Percentiles rank a stretch among this genome's conserved stretches.
Evolutionary conservation across 257 asterid genomes (phyloP).

Genomic region (Solanum virginianum): DNA sequence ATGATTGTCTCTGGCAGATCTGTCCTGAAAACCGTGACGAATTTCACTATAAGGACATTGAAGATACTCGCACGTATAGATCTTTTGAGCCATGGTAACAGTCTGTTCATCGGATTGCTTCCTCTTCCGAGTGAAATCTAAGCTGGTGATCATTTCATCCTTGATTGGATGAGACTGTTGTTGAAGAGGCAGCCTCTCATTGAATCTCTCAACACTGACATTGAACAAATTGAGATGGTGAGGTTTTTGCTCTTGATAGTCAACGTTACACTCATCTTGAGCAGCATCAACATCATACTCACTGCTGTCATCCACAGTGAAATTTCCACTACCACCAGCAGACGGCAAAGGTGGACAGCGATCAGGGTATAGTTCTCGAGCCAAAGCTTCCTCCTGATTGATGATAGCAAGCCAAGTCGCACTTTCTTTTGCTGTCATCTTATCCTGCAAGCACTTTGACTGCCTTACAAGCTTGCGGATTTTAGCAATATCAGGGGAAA

Average conservation of each 20-base stretch:
- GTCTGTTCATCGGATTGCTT: conserved; percentile 31
- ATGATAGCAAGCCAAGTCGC: conserved; percentile 10
- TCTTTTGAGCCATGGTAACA: conserved; percentile 30
- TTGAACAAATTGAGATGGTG: conserved; percentile 25
- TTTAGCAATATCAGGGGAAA: conserved; percentile 3
- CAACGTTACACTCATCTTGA: conserved; percentile 37
- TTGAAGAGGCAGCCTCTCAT: conserved; percentile 20
- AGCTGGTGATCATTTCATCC: conserved; percentile 25
- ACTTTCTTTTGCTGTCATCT: conserved; percentile 13
- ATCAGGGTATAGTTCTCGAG: conserved; percentile 4
- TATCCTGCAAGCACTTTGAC: conserved; percentile 12
- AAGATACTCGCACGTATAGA: conserved; percentile 55
- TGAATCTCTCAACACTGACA: conserved; percentile 22
- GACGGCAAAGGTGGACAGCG: neutral
- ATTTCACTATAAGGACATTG: conserved; percentile 57
- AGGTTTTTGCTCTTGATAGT: conserved; percentile 64
- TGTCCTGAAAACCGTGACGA: conserved; percentile 45
- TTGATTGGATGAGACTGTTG: conserved; percentile 25
- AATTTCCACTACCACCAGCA: neutral
- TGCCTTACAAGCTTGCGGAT: conserved; percentile 7
- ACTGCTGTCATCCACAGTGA: conserved; percentile 21
- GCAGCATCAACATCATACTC: conserved; percentile 72
- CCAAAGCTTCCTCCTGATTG: conserved; percentile 8
- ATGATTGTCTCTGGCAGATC: conserved; percentile 50
- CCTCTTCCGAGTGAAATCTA: conserved; percentile 56